These are phyloP conservation scores for Saturnispora galanensis DNA, from an alignment of 805 yeast species.

Conservation along the genomic window DNA sequence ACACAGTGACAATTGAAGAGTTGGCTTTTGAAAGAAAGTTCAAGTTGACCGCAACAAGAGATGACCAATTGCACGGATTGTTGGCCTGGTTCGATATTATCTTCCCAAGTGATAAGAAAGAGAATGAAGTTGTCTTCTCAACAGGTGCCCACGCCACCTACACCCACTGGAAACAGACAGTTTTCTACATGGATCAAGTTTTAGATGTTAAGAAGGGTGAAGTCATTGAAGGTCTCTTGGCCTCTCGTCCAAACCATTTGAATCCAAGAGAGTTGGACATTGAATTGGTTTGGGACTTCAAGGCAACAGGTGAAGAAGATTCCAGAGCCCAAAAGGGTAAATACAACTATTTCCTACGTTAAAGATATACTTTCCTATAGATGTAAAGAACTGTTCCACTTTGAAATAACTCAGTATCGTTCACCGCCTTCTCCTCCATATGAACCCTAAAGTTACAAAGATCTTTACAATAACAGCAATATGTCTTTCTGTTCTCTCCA, in stretches of 20 bases:
- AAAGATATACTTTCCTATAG: conserved; percentile 9
- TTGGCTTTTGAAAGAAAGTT: conserved; percentile 69
- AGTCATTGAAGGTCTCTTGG: conserved; percentile 55
- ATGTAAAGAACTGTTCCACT: background rate
- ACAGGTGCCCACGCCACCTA: conserved; percentile 92
- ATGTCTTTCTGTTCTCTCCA: too few relatives aligned
- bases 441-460: too few relatives aligned
- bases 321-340: conserved; percentile 49
- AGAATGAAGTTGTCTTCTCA: conserved; percentile 61
- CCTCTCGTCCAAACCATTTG: conserved; percentile 61
- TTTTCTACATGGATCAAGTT: conserved; percentile 74
- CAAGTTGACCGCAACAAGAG: conserved; percentile 60
- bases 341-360: conserved; percentile 65
- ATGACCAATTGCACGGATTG: conserved; percentile 79
- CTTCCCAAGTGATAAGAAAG: conserved; percentile 49
- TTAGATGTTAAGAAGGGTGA: conserved; percentile 73
- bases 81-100: conserved; percentile 93
- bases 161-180: conserved; percentile 99
- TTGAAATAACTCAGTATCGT: too few relatives aligned
- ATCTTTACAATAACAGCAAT: too few relatives aligned
- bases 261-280: conserved; percentile 91
- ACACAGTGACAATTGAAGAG: conserved; percentile 77
- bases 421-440: too few relatives aligned
- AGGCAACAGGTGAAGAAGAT: conserved; percentile 29
- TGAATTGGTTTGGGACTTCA: conserved; percentile 50